Conservation (phyloP, 768 basidiomycete genomes). For the Tricholoma flavovirens region DNA sequence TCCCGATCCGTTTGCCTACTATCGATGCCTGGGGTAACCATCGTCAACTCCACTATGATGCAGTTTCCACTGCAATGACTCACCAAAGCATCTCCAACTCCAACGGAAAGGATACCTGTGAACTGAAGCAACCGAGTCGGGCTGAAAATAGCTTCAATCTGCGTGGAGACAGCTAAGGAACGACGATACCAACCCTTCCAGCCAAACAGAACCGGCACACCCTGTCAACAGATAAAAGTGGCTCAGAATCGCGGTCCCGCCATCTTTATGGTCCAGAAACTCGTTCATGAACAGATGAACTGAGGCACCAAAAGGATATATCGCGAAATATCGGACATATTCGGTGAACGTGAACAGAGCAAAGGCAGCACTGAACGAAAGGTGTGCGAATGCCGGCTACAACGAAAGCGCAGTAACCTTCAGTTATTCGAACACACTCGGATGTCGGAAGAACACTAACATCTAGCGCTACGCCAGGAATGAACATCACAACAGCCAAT, state of each 20-base stretch:
- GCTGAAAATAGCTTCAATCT: conserved; percentile 19
- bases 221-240: conserved; percentile 97
- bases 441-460: conserved; percentile 44
- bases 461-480: conserved; percentile 90
- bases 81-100: conserved; percentile 91
- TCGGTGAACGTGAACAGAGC: conserved; percentile 94
- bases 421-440: conserved; percentile 10
- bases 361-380: conserved; percentile 93
- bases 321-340: conserved; percentile 96
- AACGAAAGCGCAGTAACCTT: conserved; percentile 1
- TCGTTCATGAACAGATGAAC: conserved; percentile 97
- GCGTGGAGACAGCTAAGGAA: conserved; percentile 2
- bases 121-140: conserved; percentile 47
- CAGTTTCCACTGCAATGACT: conserved; percentile 21
- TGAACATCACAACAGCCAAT: conserved; percentile 92
- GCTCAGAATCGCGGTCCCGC: conserved; percentile 92
- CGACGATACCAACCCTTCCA: conserved; percentile 70
- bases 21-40: conserved; percentile 70
- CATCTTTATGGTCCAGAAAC: conserved; percentile 92
- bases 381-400: conserved; percentile 93
- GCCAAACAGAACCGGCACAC: conserved; percentile 91
- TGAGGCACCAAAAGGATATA: conserved; percentile 91
- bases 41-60: background rate
- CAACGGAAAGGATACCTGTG: conserved; percentile 84
- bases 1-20: conserved; percentile 80